Percentiles rank a stretch among this genome's conserved stretches.
These are phyloP conservation scores for Hirschioporus abietinus DNA, from an alignment of 768 basidiomycete genomes.

Conservation along the genomic window DNA sequence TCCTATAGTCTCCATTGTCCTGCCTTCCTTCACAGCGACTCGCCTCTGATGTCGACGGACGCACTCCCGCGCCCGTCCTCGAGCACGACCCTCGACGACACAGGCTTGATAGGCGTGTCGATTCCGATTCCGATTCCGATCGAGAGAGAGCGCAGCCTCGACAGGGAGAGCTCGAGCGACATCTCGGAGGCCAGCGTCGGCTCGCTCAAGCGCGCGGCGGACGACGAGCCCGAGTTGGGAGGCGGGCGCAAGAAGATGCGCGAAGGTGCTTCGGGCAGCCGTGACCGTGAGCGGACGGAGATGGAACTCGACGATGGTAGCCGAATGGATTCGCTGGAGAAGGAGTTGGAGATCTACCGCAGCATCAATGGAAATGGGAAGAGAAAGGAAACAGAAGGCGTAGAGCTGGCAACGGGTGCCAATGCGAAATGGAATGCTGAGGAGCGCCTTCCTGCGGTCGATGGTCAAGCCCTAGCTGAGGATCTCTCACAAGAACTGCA, in stretches of 20 bases:
- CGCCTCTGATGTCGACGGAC: not conserved
- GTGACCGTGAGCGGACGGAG: no score
- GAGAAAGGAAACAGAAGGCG: not conserved
- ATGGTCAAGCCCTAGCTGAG: conserved; percentile 42
- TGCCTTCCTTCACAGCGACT: not conserved
- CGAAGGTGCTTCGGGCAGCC: not conserved
- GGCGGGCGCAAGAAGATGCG: not conserved
- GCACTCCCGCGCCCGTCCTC: not conserved
- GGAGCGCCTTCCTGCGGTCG: conserved; percentile 8
- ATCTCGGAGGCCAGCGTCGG: not conserved
- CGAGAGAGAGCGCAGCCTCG: not conserved
- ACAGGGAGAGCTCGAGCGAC: not conserved
- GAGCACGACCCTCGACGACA: not conserved
- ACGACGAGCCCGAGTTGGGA: not conserved
- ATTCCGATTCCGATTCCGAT: not conserved
- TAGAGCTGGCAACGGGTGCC: not conserved
- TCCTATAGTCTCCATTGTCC: not conserved
- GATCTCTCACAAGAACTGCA: conserved; percentile 71
- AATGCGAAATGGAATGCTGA: not conserved
- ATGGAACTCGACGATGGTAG: no score
- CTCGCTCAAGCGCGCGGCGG: not conserved
- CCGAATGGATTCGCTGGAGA: no score
- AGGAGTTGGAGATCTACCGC: no score
- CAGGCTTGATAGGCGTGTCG: not conserved
- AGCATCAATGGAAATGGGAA: not conserved